Evolutionary conservation across 768 basidiomycete species (phyloP).

Genomic region (Nidula microcarpa): DNA sequence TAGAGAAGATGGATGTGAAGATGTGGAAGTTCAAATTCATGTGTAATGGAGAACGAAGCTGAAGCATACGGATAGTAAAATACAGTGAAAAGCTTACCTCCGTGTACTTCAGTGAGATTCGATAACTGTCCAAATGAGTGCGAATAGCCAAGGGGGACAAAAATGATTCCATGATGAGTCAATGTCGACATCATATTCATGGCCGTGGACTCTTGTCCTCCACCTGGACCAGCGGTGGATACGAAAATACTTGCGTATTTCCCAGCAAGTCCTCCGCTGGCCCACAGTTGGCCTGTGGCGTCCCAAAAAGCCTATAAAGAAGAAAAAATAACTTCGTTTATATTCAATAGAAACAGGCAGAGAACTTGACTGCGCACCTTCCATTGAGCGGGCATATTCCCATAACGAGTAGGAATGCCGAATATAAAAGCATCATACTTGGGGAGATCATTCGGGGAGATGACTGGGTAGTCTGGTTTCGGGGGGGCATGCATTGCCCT

Average conservation of each 20-base stretch:
- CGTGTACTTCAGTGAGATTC: background rate
- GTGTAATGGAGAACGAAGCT: too few species aligned
- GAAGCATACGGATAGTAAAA: too few species aligned
- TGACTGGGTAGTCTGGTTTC: background rate
- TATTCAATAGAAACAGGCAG: background rate
- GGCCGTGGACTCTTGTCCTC: background rate
- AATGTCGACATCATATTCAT: background rate
- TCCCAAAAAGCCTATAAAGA: background rate
- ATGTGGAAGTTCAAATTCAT: too few species aligned
- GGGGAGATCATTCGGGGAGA: background rate
- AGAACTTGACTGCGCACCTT: background rate
- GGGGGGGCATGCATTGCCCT: background rate
- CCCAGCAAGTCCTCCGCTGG: background rate
- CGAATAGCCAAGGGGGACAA: background rate
- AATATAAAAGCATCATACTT: background rate
- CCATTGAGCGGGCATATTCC: background rate
- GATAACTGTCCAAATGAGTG: background rate
- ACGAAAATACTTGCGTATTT: background rate
- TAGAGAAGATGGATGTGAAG: too few species aligned
- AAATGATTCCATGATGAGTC: background rate
- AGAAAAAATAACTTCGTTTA: background rate
- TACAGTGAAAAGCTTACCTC: background rate
- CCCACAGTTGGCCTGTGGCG: background rate
- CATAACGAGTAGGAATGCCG: background rate
- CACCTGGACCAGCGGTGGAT: background rate